These are phyloP conservation scores for Cystobasidium tubakii DNA, from an alignment of 768 basidiomycete genomes.

Conservation along the genomic window DNA sequence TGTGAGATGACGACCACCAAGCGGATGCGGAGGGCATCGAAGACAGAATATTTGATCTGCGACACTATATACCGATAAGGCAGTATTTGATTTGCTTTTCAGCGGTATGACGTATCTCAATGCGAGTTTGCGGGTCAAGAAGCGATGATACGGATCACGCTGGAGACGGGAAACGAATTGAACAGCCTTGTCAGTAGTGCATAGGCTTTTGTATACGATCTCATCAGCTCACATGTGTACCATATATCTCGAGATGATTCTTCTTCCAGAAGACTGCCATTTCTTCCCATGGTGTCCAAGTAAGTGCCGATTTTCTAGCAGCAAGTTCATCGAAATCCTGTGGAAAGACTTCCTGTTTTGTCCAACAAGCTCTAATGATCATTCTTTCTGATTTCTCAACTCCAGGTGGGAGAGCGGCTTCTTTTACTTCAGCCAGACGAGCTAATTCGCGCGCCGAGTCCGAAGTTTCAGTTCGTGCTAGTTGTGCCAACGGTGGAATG, in stretches of 20 bases:
- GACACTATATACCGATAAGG: slow-evolving; percentile 7
- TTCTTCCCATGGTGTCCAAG: slow-evolving; percentile 24
- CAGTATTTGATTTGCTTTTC: neutral
- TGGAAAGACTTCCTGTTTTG: neutral
- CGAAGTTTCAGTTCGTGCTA: neutral
- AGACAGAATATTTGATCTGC: slow-evolving; percentile 16
- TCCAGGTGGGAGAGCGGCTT: slow-evolving; percentile 15
- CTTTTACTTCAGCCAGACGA: slow-evolving; percentile 13
- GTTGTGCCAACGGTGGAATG: neutral
- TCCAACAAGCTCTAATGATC: slow-evolving; percentile 16
- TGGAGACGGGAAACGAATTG: neutral
- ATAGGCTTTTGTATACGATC: no score
- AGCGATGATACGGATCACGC: slow-evolving; percentile 4
- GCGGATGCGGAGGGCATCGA: neutral
- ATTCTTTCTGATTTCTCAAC: slow-evolving; percentile 29
- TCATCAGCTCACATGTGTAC: slow-evolving; percentile 12
- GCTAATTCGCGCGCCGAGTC: neutral
- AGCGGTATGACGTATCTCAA: slow-evolving; percentile 21
- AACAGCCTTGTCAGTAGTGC: no score
- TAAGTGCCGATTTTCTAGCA: slow-evolving; percentile 16
- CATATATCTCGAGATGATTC: slow-evolving; percentile 20
- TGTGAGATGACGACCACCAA: neutral
- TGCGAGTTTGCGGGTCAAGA: slow-evolving; percentile 3
- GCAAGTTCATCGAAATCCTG: slow-evolving; percentile 12
- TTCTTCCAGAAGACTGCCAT: slow-evolving; percentile 14